Evolutionary conservation across 495 filamentous ascomycete genomes (phyloP).

Genomic region (Penicillium silybi): DNA sequence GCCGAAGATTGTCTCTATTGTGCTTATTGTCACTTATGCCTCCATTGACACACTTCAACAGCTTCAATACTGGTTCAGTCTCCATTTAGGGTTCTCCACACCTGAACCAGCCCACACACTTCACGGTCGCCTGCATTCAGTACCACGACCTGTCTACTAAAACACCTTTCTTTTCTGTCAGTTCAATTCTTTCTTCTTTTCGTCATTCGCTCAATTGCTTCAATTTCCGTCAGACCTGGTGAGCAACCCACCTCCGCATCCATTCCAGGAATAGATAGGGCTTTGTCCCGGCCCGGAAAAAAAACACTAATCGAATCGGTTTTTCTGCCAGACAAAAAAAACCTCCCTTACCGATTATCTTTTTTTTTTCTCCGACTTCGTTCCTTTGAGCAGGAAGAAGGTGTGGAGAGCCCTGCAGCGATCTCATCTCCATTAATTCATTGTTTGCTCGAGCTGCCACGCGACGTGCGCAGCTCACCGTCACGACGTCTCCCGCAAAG

Average conservation of each 20-base stretch:
- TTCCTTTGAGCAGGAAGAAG: constrained; percentile 8
- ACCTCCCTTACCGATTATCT: neutral
- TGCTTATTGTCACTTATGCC: too few relatives aligned
- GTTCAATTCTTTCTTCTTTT: neutral
- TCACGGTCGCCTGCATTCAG: neutral
- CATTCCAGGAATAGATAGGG: constrained; percentile 4
- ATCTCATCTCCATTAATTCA: constrained; percentile 9
- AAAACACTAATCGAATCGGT: constrained; percentile 11
- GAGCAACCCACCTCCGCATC: neutral
- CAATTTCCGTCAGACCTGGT: neutral
- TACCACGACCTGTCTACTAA: neutral
- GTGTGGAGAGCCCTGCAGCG: constrained; percentile 1
- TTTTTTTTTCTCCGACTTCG: constrained; percentile 7
- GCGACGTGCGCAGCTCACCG: constrained; percentile 63
- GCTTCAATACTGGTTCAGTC: neutral
- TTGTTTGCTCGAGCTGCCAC: constrained; percentile 45
- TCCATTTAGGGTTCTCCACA: neutral
- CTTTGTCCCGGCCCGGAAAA: constrained; percentile 15
- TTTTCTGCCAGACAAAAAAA: constrained; percentile 21
- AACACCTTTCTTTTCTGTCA: neutral
- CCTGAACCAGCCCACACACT: neutral
- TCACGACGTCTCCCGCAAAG: constrained; percentile 88
- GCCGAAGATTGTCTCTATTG: neutral
- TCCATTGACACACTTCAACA: too few relatives aligned
- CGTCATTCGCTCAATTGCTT: neutral